Conservation (phyloP, 2,329 filamentous ascomycete species). For the Aspergillus arachidicola region DNA sequence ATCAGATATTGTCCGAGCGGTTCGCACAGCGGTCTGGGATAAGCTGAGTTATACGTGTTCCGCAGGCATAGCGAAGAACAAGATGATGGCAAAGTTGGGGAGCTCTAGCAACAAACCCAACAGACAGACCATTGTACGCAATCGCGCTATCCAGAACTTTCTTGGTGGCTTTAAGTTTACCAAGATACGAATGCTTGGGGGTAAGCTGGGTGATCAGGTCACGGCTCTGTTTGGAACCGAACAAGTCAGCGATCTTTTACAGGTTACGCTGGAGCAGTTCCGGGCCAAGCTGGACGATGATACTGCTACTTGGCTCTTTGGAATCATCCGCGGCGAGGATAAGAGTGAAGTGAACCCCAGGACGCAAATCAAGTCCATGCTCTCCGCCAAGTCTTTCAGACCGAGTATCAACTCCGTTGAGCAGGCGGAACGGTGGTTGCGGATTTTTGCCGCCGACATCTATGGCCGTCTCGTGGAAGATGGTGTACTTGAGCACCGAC, state of each 20-base stretch:
- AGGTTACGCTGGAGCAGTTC: slow-evolving; percentile 72
- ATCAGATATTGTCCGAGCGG: slow-evolving; percentile 80
- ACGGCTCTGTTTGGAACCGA: slow-evolving; percentile 81
- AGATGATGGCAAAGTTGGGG: slow-evolving; percentile 92
- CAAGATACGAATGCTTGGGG: slow-evolving; percentile 92
- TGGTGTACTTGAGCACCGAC: slow-evolving; percentile 82
- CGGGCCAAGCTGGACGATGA: slow-evolving; percentile 80
- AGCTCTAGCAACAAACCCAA: slow-evolving; percentile 93
- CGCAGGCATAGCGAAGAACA: slow-evolving; percentile 84
- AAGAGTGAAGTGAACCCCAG: slow-evolving; percentile 84
- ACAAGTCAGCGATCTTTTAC: slow-evolving; percentile 72
- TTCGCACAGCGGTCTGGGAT: slow-evolving; percentile 70
- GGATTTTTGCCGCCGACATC: slow-evolving; percentile 90
- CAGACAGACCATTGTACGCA: slow-evolving; percentile 89
- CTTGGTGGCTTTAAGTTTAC: slow-evolving; percentile 86
- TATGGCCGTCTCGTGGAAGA: slow-evolving; percentile 88
- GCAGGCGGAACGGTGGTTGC: slow-evolving; percentile 80
- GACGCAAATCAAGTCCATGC: slow-evolving; percentile 95
- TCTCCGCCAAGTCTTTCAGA: slow-evolving; percentile 92
- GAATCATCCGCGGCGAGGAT: slow-evolving; percentile 83
- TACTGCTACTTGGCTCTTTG: slow-evolving; percentile 82
- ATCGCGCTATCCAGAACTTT: slow-evolving; percentile 78
- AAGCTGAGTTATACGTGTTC: slow-evolving; percentile 87
- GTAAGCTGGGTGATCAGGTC: slow-evolving; percentile 88
- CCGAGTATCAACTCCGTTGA: slow-evolving; percentile 78